Evolutionary conservation across 2,329 filamentous ascomycete species (phyloP).

Genomic region (Penicillium sp.): DNA sequence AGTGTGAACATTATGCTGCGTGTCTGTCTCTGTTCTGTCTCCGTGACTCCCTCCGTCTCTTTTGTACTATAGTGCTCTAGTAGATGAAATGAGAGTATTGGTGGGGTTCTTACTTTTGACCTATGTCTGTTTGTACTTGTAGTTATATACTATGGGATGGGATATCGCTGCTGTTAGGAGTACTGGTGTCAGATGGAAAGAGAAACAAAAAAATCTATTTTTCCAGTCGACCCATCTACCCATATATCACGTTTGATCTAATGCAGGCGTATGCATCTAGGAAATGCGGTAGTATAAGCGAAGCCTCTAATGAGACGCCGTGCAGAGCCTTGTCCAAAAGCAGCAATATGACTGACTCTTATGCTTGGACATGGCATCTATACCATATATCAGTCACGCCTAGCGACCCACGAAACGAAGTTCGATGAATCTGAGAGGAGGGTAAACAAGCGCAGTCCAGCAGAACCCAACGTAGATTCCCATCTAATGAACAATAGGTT

Average conservation of each 20-base stretch:
- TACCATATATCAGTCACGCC: background rate
- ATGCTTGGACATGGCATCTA: background rate
- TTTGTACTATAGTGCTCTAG: constrained; percentile 30
- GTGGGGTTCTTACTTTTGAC: constrained; percentile 17
- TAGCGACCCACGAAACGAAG: constrained; percentile 49
- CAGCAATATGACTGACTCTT: background rate
- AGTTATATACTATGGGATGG: background rate
- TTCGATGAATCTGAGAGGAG: constrained; percentile 52
- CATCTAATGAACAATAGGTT: constrained; percentile 37
- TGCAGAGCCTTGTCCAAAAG: background rate
- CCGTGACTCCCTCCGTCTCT: constrained; percentile 18
- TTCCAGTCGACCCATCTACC: background rate
- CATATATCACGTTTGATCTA: background rate
- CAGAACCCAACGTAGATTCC: constrained; percentile 60
- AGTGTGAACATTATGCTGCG: constrained; percentile 19
- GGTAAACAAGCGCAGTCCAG: constrained; percentile 58
- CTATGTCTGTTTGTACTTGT: background rate
- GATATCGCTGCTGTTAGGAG: background rate
- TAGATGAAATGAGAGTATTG: constrained; percentile 26
- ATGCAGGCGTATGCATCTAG: background rate
- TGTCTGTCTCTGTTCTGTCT: constrained; percentile 21
- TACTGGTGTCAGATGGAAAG: background rate
- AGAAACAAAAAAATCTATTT: background rate
- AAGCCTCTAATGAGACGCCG: background rate
- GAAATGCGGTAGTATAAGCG: background rate